Conservation (phyloP, 495 filamentous ascomycete species). For the Tirmania nivea region DNA sequence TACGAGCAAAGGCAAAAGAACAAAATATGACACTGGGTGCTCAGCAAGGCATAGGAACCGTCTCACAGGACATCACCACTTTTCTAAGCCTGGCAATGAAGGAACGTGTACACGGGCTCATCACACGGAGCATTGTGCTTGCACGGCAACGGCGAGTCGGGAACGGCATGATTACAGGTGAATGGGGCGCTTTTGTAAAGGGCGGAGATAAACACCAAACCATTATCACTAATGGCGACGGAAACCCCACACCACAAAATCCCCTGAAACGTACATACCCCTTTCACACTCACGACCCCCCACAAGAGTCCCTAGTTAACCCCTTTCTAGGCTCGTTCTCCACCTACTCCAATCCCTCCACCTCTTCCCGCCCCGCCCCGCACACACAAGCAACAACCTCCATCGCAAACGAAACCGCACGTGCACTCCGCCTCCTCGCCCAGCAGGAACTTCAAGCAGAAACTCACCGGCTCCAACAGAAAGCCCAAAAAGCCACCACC, state of each 20-base stretch:
- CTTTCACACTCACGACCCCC: background rate
- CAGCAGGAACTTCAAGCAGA: constrained; percentile 15
- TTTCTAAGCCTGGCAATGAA: constrained; percentile 11
- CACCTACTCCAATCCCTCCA: background rate
- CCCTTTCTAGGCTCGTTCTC: background rate
- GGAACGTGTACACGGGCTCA: constrained; percentile 12
- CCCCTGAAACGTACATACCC: constrained; percentile 5
- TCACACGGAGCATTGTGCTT: constrained; percentile 14
- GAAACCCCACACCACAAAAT: constrained; percentile 5
- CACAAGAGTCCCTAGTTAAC: background rate
- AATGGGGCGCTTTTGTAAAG: constrained; percentile 17
- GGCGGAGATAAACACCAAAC: constrained; percentile 10
- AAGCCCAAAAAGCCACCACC: constrained; percentile 10
- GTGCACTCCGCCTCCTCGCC: constrained; percentile 12
- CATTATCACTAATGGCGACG: constrained; percentile 3
- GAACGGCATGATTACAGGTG: constrained; percentile 15
- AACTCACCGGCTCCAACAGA: constrained; percentile 13
- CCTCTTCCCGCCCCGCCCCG: background rate
- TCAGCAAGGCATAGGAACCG: constrained; percentile 2
- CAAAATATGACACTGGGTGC: constrained; percentile 8
- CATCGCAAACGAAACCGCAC: constrained; percentile 15
- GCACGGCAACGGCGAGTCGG: constrained; percentile 13
- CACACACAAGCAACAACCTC: constrained; percentile 2
- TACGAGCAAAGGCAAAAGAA: constrained; percentile 13
- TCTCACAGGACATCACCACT: constrained; percentile 11